Percentiles rank a stretch among this genome's conserved stretches.
These are phyloP conservation scores for Leccinum angustisporum DNA, from an alignment of 1,284 basidiomycete genomes.

Conservation along the genomic window DNA sequence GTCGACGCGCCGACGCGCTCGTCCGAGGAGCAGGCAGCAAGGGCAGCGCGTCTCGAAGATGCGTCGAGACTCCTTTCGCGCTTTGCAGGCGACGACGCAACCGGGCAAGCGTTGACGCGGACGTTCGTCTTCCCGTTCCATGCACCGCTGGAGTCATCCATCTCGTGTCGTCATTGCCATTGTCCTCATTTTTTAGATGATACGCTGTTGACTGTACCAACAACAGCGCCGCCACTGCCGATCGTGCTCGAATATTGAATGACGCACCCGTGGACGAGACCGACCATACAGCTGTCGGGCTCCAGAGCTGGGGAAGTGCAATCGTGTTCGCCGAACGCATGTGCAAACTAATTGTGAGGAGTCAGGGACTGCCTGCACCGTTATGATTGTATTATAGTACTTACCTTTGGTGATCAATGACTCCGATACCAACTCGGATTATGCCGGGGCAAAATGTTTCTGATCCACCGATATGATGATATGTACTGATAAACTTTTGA, in stretches of 20 bases:
- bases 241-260: constrained; percentile 66
- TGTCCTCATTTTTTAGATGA: background rate
- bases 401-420: too few species aligned
- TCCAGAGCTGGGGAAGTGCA: constrained; percentile 87
- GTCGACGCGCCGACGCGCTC: constrained; percentile 1
- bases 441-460: too few species aligned
- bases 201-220: background rate
- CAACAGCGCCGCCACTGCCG: background rate
- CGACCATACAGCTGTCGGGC: constrained; percentile 81
- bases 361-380: too few species aligned
- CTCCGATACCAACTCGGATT: too few species aligned
- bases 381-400: too few species aligned
- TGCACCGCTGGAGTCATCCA: background rate
- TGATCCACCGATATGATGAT: too few species aligned
- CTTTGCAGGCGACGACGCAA: constrained; percentile 44
- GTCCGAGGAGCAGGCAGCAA: constrained; percentile 30
- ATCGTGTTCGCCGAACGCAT: constrained; percentile 76
- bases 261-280: constrained; percentile 69
- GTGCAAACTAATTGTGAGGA: too few species aligned
- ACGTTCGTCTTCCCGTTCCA: constrained; percentile 50
- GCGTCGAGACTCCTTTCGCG: constrained; percentile 60
- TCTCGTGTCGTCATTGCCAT: constrained; percentile 2
- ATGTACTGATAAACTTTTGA: too few species aligned
- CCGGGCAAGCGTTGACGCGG: constrained; percentile 48
- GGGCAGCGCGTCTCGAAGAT: constrained; percentile 35